These are phyloP conservation scores for Phalaenopsis equestris DNA, from an alignment of 106 monocot species.

Conservation along the genomic window DNA sequence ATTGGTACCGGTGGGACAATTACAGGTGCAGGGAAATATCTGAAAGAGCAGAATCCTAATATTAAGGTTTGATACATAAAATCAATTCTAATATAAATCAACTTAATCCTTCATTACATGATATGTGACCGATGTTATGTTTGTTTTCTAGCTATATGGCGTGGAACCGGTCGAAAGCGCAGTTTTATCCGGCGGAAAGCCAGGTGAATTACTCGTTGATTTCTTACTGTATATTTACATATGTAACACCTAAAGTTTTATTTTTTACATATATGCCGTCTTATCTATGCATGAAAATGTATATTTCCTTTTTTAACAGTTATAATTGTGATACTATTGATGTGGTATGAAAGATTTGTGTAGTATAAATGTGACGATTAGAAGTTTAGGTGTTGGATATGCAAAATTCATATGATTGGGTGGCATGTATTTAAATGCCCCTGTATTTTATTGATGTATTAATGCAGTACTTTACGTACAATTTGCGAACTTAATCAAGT, in stretches of 20 bases:
- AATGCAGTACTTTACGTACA: no score
- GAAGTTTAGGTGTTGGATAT: no score
- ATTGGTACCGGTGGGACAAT: constrained; percentile 48
- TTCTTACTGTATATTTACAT: neutral
- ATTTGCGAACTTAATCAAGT: neutral
- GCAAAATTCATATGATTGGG: no score
- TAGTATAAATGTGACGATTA: neutral
- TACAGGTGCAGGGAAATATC: constrained; percentile 50
- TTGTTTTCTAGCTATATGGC: constrained; percentile 37
- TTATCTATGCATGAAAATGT: no score
- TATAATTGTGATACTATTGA: no score
- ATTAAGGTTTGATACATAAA: constrained; percentile 30
- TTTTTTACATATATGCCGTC: no score
- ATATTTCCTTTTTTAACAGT: no score
- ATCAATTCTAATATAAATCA: neutral
- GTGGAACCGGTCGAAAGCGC: constrained; percentile 66
- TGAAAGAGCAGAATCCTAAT: constrained; percentile 61
- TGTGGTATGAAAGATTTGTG: no score
- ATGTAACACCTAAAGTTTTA: no score
- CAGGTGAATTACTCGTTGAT: constrained; percentile 12
- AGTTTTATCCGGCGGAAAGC: constrained; percentile 41
- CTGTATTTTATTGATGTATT: no score
- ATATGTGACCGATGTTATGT: neutral
- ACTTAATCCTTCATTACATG: neutral
- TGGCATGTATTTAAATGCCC: no score